Conservation (phyloP, 2,329 filamentous ascomycete species). For the Phialophora chinensis region DNA sequence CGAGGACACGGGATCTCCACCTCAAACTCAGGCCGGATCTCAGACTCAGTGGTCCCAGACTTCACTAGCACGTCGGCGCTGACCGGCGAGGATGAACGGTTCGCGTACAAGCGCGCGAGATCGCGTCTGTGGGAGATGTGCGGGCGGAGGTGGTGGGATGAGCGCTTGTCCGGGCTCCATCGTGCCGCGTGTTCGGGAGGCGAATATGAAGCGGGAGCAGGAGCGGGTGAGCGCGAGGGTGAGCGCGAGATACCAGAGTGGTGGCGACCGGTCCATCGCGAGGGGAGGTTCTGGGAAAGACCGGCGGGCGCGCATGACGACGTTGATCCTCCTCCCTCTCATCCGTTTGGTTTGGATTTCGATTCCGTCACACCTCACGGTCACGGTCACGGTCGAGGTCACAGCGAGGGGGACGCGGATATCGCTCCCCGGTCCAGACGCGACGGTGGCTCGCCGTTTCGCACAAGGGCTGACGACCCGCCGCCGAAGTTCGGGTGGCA, state of each 20-base stretch:
- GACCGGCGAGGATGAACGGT: conserved; percentile 80
- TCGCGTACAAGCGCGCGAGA: conserved; percentile 78
- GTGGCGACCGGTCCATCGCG: conserved; percentile 70
- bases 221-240: not conserved
- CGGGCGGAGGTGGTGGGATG: conserved; percentile 71
- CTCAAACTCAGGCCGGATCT: not conserved
- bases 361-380: not conserved
- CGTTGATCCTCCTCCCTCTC: not conserved
- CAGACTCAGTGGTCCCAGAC: conserved; percentile 50
- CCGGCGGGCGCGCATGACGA: not conserved
- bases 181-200: conserved; percentile 45
- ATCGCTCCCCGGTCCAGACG: conserved; percentile 47
- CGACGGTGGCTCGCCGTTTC: conserved; percentile 52
- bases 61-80: conserved; percentile 72
- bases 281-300: conserved; percentile 71
- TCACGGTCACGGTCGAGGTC: not conserved
- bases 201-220: not conserved
- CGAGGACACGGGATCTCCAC: conserved; percentile 37
- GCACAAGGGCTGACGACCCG: conserved; percentile 48
- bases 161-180: conserved; percentile 44
- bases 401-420: not conserved
- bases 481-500: conserved; percentile 59
- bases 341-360: not conserved
- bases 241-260: conserved; percentile 54
- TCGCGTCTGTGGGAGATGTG: conserved; percentile 86